Base-by-base conservation (phyloP, 163 green algal genomes). In the Prototheca cutis region DNA sequence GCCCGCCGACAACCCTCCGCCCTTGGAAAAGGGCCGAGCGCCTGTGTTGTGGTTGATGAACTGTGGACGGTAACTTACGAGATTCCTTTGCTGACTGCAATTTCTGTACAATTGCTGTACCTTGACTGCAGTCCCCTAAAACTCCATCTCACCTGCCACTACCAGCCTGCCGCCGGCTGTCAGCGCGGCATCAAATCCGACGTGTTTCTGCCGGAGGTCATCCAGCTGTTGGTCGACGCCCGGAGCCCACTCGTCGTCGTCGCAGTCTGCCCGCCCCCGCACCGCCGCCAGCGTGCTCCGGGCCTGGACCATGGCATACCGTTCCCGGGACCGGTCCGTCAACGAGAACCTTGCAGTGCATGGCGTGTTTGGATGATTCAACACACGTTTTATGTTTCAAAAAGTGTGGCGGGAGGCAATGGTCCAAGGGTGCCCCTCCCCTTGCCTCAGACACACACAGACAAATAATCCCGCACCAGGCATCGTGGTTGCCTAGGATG, bases 401-500 rank as follows among this genome's bases (percentile, higher is more conserved):
- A n/a, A n/a, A n/a, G n/a, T n/a, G n/a, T n/a, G n/a, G n/a, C n/a
- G n/a, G n/a, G n/a, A n/a, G n/a, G n/a, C n/a, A n/a, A n/a, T n/a
- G n/a, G n/a, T n/a, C n/a, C n/a, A n/a, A n/a, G n/a, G 15, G 47
- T 8, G 6, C 4, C 27, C 48, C 48, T 48, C 13, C n/a, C 28
- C 7, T 15, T 19, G 6, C 6, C 23, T 30, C 59, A n/a, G 5
- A 19, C 24, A 17, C 48, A 7, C 27, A 32, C 53, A 5, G 19
- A 27, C 56, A 45, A 8, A 8, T 13, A 45, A 45, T 45, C 42
- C 13, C 49, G 39, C 45, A 84, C 82, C 79, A 89, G 1, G 80
- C 79, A 51, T 92, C 84, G 59, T 92, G 84, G 62, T 92, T 92
- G 25, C 84, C 84, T 8, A 92, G 62, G 2, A 87, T 75, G 23